Base-by-base conservation (phyloP, 306 rosid genomes). In the Calophaca sinica region DNA sequence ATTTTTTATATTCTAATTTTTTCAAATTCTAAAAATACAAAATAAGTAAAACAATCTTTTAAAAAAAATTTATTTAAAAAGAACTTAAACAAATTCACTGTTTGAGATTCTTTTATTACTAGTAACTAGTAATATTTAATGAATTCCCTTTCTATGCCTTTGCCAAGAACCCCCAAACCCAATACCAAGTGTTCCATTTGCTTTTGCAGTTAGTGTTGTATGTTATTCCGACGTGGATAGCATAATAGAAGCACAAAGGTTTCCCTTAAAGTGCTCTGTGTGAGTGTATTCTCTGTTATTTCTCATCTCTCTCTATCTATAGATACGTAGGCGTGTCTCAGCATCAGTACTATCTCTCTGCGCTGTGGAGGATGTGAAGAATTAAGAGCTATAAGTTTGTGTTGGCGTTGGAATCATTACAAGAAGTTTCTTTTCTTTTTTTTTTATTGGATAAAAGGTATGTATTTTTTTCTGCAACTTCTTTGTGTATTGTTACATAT, bases 161-260 rank as follows among this genome's bases (percentile, higher is more conserved):
- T 61, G 67, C 45, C 48, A 20, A 20, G 0, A 63, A 39, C 12
- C n/a, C 49, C 5, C 14, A 59, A 59, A n/a, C n/a, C n/a, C n/a
- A n/a, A n/a, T n/a, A 20, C 1, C 69, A 39, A 63, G 42, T 63
- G 69, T 63, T 41, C 51, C 14, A 39, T 14, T 4, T 50, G 8
- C 55, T 50, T 46, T 50, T n/a, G 55, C 28, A 50, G 26, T 14
- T 50, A 12, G 55, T 50, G 55, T 50, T n/a, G 13, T 63, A 38
- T 15, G 69, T 63, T 49, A 63, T 39, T 63, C 69, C 50, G 14
- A 41, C 69, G 69, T 63, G 69, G 69, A 63, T 39, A 63, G 69
- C 68, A 62, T 14, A 62, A 62, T 14, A 62, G 32, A 62, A 36
- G 32, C 7, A 62, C 48, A 62, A 38, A 62, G 35, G 35, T 38